Percentiles rank a stretch among this genome's conserved stretches.
These are phyloP conservation scores for Musa beccarii DNA, from an alignment of 176 grass and related monocot species.

Conservation along the genomic window DNA sequence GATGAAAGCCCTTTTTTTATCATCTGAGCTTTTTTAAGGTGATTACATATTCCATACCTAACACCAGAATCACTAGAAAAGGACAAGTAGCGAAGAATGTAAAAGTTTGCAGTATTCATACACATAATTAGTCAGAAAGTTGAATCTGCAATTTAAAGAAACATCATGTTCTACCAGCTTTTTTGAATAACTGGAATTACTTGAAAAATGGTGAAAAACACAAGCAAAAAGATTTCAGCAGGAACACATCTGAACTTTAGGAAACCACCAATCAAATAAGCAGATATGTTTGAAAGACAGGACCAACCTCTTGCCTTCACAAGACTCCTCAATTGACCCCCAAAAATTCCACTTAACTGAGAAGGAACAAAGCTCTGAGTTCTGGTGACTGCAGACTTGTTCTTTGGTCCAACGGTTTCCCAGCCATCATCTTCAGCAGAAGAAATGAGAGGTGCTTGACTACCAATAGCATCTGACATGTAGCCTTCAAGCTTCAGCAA, in stretches of 20 bases:
- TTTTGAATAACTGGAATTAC: no score
- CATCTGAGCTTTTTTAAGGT: no score
- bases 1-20: no score
- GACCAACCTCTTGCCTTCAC: slow-evolving; percentile 77
- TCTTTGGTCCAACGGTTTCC: slow-evolving; percentile 96
- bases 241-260: background rate
- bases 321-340: slow-evolving; percentile 71
- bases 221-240: no score
- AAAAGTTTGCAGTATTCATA: no score
- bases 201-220: no score
- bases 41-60: no score
- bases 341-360: slow-evolving; percentile 88
- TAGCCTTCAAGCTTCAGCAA: slow-evolving; percentile 68
- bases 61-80: no score
- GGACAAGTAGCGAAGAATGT: no score
- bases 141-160: no score
- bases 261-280: background rate
- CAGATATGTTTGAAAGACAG: background rate
- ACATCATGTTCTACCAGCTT: no score
- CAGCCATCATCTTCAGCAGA: slow-evolving; percentile 81
- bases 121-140: no score
- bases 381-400: slow-evolving; percentile 84
- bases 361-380: slow-evolving; percentile 85
- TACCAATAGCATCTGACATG: slow-evolving; percentile 43
- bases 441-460: slow-evolving; percentile 36